Conservation (phyloP, 345 rosid genomes). For the Hirschfeldia incana region DNA sequence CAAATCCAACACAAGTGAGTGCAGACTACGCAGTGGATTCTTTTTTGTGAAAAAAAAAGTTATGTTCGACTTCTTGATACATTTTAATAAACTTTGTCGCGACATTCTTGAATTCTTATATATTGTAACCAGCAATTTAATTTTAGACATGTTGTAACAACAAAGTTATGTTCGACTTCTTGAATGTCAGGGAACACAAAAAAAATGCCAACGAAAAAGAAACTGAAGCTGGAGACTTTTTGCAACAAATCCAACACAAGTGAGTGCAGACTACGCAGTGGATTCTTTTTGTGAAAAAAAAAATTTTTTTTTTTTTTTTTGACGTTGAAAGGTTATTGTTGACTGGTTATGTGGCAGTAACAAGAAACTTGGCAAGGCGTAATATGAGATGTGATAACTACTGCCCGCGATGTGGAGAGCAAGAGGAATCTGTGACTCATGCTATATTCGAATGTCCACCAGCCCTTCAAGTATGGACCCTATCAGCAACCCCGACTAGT, state of each 20-base stretch:
- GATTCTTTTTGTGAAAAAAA: not conserved
- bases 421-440: too few species aligned
- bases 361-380: too few species aligned
- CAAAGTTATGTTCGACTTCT: constrained; percentile 28
- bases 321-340: too few species aligned
- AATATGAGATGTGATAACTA: too few species aligned
- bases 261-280: constrained; percentile 42
- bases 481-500: too few species aligned
- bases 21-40: constrained; percentile 8
- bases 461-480: too few species aligned
- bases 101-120: not conserved
- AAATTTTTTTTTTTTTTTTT: too few species aligned
- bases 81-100: not conserved
- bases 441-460: too few species aligned
- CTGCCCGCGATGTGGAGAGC: too few species aligned
- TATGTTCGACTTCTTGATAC: constrained; percentile 21
- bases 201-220: constrained; percentile 41
- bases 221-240: constrained; percentile 73
- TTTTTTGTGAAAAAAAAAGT: not conserved
- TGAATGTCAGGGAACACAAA: constrained; percentile 44
- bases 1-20: constrained; percentile 86
- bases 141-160: constrained; percentile 55
- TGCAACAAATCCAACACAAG: constrained; percentile 80
- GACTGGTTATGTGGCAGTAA: too few species aligned
- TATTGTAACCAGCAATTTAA: constrained; percentile 56